Percentiles rank a stretch among this genome's conserved stretches.
Evolutionary conservation across 2,329 filamentous ascomycete species (phyloP).

Genomic region (Rasamsonia emersonii): DNA sequence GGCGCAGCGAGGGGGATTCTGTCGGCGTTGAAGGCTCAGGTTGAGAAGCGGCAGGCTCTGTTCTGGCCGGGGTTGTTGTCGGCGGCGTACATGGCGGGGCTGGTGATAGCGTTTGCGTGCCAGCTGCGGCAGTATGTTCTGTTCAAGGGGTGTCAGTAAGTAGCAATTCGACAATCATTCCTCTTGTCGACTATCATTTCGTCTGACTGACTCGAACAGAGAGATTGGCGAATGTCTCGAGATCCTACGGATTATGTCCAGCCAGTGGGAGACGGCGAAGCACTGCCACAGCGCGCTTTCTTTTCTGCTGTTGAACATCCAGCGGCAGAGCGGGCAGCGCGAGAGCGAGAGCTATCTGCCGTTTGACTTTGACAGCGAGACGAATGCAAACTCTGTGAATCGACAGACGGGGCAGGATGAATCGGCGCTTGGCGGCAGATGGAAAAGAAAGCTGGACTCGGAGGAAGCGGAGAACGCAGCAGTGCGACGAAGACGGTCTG

Average conservation of each 20-base stretch:
- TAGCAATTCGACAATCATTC: conserved; percentile 2
- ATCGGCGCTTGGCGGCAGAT: no score
- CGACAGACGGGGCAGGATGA: no score
- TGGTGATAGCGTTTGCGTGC: conserved; percentile 34
- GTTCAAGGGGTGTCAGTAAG: conserved; percentile 24
- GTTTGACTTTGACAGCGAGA: no score
- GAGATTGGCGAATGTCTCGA: conserved; percentile 27
- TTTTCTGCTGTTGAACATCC: conserved; percentile 24
- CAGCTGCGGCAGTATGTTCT: conserved; percentile 32
- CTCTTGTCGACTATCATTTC: neutral
- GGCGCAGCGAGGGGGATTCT: conserved; percentile 31
- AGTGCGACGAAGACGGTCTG: no score
- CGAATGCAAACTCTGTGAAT: no score
- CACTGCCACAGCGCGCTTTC: conserved; percentile 30
- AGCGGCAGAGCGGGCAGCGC: conserved; percentile 9
- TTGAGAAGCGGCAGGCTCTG: conserved; percentile 23
- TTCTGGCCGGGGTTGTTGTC: conserved; percentile 34
- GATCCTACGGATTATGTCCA: conserved; percentile 27
- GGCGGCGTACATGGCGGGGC: conserved; percentile 33
- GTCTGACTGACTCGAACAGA: conserved; percentile 11
- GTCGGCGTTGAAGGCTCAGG: conserved; percentile 26
- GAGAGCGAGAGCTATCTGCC: conserved; percentile 12
- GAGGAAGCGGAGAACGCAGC: no score
- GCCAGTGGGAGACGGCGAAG: conserved; percentile 32
- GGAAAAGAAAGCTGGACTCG: no score